These are phyloP conservation scores for Russula brevipes DNA, from an alignment of 768 basidiomycete genomes.

Conservation along the genomic window DNA sequence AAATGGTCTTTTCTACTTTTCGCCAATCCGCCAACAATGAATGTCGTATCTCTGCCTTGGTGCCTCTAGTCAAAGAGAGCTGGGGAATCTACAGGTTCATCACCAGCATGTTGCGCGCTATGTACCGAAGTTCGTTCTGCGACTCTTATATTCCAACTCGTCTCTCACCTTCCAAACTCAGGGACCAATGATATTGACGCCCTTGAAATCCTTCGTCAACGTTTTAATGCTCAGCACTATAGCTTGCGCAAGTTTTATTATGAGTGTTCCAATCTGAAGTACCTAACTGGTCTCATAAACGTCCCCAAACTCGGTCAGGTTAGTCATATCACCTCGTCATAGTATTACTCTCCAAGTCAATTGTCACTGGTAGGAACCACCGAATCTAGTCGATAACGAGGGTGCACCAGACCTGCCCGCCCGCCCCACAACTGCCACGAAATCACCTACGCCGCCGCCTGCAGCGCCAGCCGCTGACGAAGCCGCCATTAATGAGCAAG, in stretches of 20 bases:
- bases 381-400: constrained; percentile 83
- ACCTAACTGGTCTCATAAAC: constrained; percentile 94
- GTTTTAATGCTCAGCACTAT: constrained; percentile 89
- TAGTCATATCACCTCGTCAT: constrained; percentile 26
- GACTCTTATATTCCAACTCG: neutral
- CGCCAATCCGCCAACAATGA: constrained; percentile 89
- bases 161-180: constrained; percentile 32
- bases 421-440: constrained; percentile 54
- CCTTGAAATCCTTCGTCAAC: constrained; percentile 79
- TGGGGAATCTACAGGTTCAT: constrained; percentile 99
- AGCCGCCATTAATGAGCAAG: constrained; percentile 81
- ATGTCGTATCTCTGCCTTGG: constrained; percentile 92
- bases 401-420: constrained; percentile 84
- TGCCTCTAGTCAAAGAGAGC: constrained; percentile 97
- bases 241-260: constrained; percentile 97
- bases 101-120: constrained; percentile 96
- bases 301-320: constrained; percentile 96
- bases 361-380: constrained; percentile 69
- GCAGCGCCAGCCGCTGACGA: constrained; percentile 64
- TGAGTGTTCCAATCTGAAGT: constrained; percentile 98
- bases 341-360: neutral
- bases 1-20: constrained; percentile 95
- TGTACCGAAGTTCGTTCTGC: constrained; percentile 74
- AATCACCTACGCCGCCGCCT: constrained; percentile 62
- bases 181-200: constrained; percentile 88